Base-by-base conservation (phyloP, 164 flowering plant genomes). In the Pachysandra terminalis region DNA sequence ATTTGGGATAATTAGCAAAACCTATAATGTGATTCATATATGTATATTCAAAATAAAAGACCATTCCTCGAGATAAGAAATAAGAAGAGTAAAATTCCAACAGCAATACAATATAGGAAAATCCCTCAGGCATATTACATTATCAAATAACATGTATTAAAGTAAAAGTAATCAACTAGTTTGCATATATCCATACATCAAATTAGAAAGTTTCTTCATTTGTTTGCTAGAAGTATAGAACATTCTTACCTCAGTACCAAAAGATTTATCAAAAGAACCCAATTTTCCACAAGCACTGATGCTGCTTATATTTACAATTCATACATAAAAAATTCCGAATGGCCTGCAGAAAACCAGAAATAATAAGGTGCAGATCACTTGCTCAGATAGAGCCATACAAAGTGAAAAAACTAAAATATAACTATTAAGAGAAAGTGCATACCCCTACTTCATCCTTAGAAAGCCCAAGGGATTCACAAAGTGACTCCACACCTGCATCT, bases 201-300 rank as follows among this genome's bases (percentile, higher is more conserved):
- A 45, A 45, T 13, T 45, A 10, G 15, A 13, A 45, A 45, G 10
- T 10, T 10, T 5, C 9, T 12, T 45, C 6, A 48, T 17, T 32
- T n/a, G 3, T 53, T 9, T 59, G 40, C 28, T 67, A 21, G 16
- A 19, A 71, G n/a, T n/a, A n/a, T n/a, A n/a, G n/a, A n/a, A n/a
- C n/a, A n/a, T 3, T 66, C 32, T 72, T 77, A 95, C 98, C 96
- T 91, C 93, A 7, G 91, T 80, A 59, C 74, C 80, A 57, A 85
- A 68, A 65, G 81, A 77, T 64, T 74, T 79, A 65, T 89, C 88
- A 73, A 97, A 95, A 63, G 86, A 84, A 35, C 97, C 97, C 66
- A 92, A 74, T 66, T 69, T 78, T 61, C 97, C 93, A 81, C 99
- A 95, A 49, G 73, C 78, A 76, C 48, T 90, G 96, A 59, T 95